Percentiles rank a stretch among this genome's conserved stretches.
Conservation (phyloP, 768 basidiomycete species). For the Suillus luteus region DNA sequence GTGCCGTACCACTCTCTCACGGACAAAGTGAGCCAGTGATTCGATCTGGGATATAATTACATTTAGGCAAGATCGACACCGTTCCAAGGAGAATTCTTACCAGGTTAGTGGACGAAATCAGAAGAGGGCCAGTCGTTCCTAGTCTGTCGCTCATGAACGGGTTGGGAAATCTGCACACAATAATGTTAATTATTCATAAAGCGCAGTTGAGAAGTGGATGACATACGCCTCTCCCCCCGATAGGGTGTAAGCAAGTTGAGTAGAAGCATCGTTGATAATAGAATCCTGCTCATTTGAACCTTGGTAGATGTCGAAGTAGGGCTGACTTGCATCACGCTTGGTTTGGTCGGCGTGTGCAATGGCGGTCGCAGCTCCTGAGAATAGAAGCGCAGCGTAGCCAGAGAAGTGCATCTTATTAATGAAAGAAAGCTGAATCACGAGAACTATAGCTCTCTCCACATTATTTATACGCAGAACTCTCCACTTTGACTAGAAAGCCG, state of each 20-base stretch:
- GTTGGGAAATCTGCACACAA: slow-evolving; percentile 17
- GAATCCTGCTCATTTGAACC: slow-evolving; percentile 18
- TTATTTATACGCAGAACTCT: neutral
- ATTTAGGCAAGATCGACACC: slow-evolving; percentile 4
- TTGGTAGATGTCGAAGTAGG: slow-evolving; percentile 19
- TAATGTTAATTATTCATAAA: neutral
- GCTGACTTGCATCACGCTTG: slow-evolving; percentile 16
- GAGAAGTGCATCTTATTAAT: slow-evolving; percentile 14
- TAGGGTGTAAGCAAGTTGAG: slow-evolving; percentile 19
- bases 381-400: slow-evolving; percentile 9
- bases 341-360: slow-evolving; percentile 9
- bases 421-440: slow-evolving; percentile 13
- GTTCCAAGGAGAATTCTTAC: slow-evolving; percentile 6
- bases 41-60: slow-evolving; percentile 16
- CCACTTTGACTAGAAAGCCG: neutral
- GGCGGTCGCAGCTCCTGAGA: slow-evolving; percentile 12
- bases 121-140: slow-evolving; percentile 18
- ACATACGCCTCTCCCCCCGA: slow-evolving; percentile 20
- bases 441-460: neutral
- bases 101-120: slow-evolving; percentile 19
- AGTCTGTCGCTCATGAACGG: slow-evolving; percentile 20
- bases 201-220: neutral
- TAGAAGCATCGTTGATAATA: slow-evolving; percentile 16
- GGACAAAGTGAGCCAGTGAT: slow-evolving; percentile 20
- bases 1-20: slow-evolving; percentile 21